Percentiles rank a stretch among this genome's conserved stretches.
Evolutionary conservation across 1,139 yeast species (phyloP).

Genomic region (Diutina neorugosa): DNA sequence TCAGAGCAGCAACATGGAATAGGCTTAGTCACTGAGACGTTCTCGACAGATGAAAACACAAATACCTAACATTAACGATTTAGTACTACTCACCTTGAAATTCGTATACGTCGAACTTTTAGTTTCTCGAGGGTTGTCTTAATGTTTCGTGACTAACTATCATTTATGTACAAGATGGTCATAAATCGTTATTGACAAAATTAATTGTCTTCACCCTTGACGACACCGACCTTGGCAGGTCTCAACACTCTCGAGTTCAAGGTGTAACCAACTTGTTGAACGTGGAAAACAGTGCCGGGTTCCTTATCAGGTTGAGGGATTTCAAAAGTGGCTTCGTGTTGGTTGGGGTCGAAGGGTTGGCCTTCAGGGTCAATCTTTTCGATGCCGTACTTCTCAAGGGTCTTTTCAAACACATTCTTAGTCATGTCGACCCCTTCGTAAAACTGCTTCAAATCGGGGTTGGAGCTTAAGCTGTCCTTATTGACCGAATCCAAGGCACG

Average conservation of each 20-base stretch:
- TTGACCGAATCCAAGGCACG: slow-evolving; percentile 75
- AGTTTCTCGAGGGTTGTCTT: neutral
- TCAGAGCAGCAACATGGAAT: no score
- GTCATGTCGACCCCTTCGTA: slow-evolving; percentile 92
- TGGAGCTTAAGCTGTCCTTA: slow-evolving; percentile 46
- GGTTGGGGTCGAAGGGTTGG: slow-evolving; percentile 80
- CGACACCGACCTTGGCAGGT: slow-evolving; percentile 96
- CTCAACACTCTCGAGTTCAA: slow-evolving; percentile 82
- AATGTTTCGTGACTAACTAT: neutral
- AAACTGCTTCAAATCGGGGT: slow-evolving; percentile 58
- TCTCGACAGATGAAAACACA: no score
- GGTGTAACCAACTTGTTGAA: slow-evolving; percentile 83
- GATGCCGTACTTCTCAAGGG: slow-evolving; percentile 71
- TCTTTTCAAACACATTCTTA: slow-evolving; percentile 74
- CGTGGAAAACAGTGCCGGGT: slow-evolving; percentile 88
- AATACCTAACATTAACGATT: no score
- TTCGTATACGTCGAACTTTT: neutral
- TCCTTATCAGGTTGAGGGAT: slow-evolving; percentile 80
- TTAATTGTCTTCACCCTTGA: slow-evolving; percentile 31
- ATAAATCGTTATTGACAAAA: neutral
- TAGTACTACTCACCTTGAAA: no score
- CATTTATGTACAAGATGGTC: neutral
- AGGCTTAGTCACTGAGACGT: no score
- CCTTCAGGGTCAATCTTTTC: slow-evolving; percentile 75
- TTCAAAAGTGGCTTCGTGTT: slow-evolving; percentile 90